phyloP scores from a whole-genome alignment of 2,329 filamentous ascomycete species.

The Nannizziopsis arthrosporioides region DNA sequence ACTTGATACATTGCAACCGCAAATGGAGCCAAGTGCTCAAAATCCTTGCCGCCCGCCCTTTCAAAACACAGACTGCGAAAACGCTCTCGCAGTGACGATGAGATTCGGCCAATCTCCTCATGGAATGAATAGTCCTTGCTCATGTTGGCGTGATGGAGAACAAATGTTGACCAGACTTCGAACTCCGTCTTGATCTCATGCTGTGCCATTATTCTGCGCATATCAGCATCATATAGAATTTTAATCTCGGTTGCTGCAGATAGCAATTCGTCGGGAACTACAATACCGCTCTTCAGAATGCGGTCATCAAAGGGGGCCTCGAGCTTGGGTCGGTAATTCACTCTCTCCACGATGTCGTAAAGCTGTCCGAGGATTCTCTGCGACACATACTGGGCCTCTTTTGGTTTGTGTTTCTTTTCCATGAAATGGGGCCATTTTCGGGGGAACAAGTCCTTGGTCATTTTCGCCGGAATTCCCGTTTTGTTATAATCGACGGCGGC shows the following conservation, averaged over 20 bases:
- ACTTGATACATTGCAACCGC: constrained; percentile 80
- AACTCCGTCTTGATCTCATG: constrained; percentile 77
- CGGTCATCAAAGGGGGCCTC: constrained; percentile 62
- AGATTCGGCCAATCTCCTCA: constrained; percentile 65
- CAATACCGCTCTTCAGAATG: constrained; percentile 52
- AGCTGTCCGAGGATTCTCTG: constrained; percentile 63
- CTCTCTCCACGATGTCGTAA: constrained; percentile 61
- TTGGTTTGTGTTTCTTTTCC: constrained; percentile 49
- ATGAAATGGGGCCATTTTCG: constrained; percentile 73
- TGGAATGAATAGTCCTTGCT: constrained; percentile 74
- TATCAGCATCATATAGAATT: constrained; percentile 59
- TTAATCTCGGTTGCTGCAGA: constrained; percentile 57
- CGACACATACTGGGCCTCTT: constrained; percentile 51
- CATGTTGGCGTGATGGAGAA: constrained; percentile 60
- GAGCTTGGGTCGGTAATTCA: constrained; percentile 63
- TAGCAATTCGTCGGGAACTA: constrained; percentile 45
- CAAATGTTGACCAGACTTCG: constrained; percentile 80
- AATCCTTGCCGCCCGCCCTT: constrained; percentile 50
- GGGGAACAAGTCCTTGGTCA: constrained; percentile 51
- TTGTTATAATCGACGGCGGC: constrained; percentile 91
- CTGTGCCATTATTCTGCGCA: constrained; percentile 73
- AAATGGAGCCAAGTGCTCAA: constrained; percentile 54
- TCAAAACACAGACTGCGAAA: constrained; percentile 57
- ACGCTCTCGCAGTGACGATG: constrained; percentile 52
- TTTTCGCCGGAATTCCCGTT: constrained; percentile 64